Evolutionary conservation across 768 basidiomycete genomes (phyloP), one percentile per base, ranked within the genome.

Genomic region (Phanerochaete carnosa): DNA sequence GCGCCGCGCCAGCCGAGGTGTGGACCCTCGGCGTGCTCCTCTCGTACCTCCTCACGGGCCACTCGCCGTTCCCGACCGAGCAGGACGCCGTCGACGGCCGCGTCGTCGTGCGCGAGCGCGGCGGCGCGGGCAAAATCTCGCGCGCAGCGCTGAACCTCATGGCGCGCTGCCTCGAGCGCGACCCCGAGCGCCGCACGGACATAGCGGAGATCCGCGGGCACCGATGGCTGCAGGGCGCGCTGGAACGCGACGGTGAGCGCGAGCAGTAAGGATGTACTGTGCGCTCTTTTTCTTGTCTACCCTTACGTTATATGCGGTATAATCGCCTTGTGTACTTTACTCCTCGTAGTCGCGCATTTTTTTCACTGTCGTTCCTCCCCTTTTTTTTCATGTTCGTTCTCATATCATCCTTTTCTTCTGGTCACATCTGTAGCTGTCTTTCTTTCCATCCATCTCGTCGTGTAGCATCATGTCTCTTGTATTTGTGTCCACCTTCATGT

Each of bases 1-100:
- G 91, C 61, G 95, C 96, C 0, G 87, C 94, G 0, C 95, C 95
- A 39, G 94, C 94, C 26, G 96, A 99, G 72, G 85, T 98, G 46
- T 99, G 96, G 96, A 93, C 91, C 8, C 84, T 97, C 25, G 96
- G 96, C 19, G 92, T 98, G 33, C 84, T 99, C 58, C 86, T 99
- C 66, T 96, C 94, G 49, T 97, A 94, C 71, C 82, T 99, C 58
- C 83, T 99, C 55, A 95, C 94, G 22, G 96, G 96, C 2, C 80
- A 90, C 61, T 90, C 96, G 19, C 95, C 95, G 1, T 99, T 98
- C 72, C 92, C 93, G 50, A 91, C 90, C 19, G 89, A 90, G 64
- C 83, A 86, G 67, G 89, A 92, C 68, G 88, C 89, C n/a, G 79
- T 86, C 28, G 79, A 84, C 13, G 90, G 90, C 9, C 81, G 75